Base-by-base conservation (phyloP, 228 moss, liverwort and hornwort genomes). In the Sphagnum magellanicum region DNA sequence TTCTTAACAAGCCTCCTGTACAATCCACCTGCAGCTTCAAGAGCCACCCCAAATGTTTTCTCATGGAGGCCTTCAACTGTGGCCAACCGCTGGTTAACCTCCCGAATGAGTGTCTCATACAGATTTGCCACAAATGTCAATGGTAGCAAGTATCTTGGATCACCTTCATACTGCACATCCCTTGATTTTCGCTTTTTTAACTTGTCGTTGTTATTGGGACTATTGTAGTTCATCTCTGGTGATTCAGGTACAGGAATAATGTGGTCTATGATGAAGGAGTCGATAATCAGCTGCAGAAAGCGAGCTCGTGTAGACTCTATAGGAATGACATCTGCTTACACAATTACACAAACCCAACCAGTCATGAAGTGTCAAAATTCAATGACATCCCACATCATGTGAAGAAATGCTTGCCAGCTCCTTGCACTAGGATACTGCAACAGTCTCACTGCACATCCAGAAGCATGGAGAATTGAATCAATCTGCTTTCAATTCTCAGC, bases 71-170 rank as follows among this genome's bases (percentile, higher is more conserved):
- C 93, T 78, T 97, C 97, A 60, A 97, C 85, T 65, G 89, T 88
- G 61, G 80, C 88, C 82, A 97, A 71, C 68, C 97, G 88, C 69
- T 87, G 81, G 71, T 97, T 91, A 64, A 97, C 88, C 81, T 97
- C 97, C 16, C 88, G 89, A 74, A 97, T 90, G 53, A 97, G 88
- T 4, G 97, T 90, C 79, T 97, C 97, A 74, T 97, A 97, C 8
- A 97, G 72, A 87, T 97, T 97, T 75, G 97, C 97, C 71, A 97
- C 93, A 79, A 97, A 97, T 60, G 97, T 93, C 83, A 97, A 81
- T 49, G 97, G 97, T 66, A 97, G 86, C 74, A 97, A 82, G 83
- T 77, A 93, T 71, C 82, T 80, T 67, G 97, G 85, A 76, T 97
- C 97, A 60, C 97, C 97, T 85, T 97, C 97, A 62, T 87, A 97